phyloP scores from a whole-genome alignment of 2,329 filamentous ascomycete species.

The Pseudogymnoascus sp. region DNA sequence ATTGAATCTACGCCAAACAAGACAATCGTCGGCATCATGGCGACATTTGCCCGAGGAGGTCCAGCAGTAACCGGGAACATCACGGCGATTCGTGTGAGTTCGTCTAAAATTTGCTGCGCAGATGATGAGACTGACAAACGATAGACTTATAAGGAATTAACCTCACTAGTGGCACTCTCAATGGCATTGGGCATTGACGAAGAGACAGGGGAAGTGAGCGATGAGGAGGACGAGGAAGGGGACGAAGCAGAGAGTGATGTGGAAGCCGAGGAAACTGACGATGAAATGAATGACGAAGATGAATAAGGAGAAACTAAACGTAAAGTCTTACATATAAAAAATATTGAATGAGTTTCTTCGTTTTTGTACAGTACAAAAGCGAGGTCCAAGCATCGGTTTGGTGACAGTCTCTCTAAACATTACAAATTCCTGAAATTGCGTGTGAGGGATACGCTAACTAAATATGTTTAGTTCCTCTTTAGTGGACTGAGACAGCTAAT shows the following conservation, averaged over 20 bases:
- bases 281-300: background rate
- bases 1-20: background rate
- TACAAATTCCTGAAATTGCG: background rate
- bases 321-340: background rate
- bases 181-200: background rate
- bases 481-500: background rate
- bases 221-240: background rate
- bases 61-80: background rate
- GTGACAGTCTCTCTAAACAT: background rate
- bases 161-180: background rate
- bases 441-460: background rate
- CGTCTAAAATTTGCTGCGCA: background rate
- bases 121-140: background rate
- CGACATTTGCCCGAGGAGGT: background rate
- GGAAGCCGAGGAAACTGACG: background rate
- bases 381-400: background rate
- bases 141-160: constrained; percentile 5
- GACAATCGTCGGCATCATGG: constrained; percentile 9
- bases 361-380: background rate
- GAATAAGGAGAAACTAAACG: background rate
- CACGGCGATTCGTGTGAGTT: constrained; percentile 1
- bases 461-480: background rate
- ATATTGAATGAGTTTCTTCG: background rate
- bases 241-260: background rate
- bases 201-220: background rate